phyloP scores from a whole-genome alignment of 768 basidiomycete genomes.

The Lentinula detonsa region DNA sequence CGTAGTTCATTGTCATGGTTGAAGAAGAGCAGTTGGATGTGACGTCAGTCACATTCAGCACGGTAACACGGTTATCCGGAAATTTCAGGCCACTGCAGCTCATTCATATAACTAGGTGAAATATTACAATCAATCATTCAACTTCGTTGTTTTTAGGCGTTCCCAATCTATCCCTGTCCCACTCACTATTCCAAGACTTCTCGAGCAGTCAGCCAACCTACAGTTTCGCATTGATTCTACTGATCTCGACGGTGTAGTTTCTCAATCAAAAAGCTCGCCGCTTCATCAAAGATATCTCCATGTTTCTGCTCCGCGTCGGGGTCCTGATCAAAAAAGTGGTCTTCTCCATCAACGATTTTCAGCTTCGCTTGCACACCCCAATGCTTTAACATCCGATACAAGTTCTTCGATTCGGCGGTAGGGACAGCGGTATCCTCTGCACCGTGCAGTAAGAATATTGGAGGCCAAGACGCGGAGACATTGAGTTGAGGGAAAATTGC shows the following conservation, averaged over 20 bases:
- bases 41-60: not conserved
- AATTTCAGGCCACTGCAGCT: too few species aligned
- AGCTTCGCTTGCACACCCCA: conserved; percentile 18
- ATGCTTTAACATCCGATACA: conserved; percentile 22
- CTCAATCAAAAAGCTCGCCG: not conserved
- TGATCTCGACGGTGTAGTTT: not conserved
- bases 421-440: conserved; percentile 40
- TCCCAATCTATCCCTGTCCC: too few species aligned
- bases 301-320: not conserved
- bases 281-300: not conserved
- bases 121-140: too few species aligned
- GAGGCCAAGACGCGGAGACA: conserved; percentile 34
- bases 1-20: conserved; percentile 23
- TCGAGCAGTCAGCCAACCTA: too few species aligned
- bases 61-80: too few species aligned
- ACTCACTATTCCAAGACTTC: too few species aligned
- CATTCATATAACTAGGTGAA: too few species aligned
- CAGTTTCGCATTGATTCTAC: too few species aligned
- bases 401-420: conserved; percentile 30
- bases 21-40: not conserved
- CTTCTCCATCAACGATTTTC: not conserved
- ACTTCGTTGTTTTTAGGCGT: too few species aligned
- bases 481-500: conserved; percentile 41
- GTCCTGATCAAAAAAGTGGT: conserved; percentile 3
- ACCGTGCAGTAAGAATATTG: conserved; percentile 42